These are phyloP conservation scores for Anisodus tanguticus DNA, from an alignment of 257 asterid species.

Conservation along the genomic window DNA sequence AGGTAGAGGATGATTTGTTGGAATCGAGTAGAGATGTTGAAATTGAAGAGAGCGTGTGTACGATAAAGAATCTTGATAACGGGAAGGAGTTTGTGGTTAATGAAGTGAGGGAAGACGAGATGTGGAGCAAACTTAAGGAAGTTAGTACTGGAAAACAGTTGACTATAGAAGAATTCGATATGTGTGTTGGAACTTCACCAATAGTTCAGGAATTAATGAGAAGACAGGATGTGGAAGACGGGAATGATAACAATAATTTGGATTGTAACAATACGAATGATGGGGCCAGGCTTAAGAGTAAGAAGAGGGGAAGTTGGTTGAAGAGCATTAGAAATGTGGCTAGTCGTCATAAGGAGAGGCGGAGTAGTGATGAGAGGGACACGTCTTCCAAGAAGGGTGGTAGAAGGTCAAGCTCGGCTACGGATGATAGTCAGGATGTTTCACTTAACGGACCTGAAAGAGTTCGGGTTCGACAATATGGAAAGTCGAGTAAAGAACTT, in stretches of 20 bases:
- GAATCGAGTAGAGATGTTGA: slow-evolving; percentile 36
- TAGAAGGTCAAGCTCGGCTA: slow-evolving; percentile 95
- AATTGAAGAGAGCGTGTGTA: slow-evolving; percentile 56
- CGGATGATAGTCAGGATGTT: slow-evolving; percentile 94
- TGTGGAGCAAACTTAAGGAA: slow-evolving; percentile 93
- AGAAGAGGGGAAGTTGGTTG: slow-evolving; percentile 83
- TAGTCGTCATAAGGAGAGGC: slow-evolving; percentile 69
- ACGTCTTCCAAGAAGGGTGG: slow-evolving; percentile 96
- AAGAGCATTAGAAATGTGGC: slow-evolving; percentile 80
- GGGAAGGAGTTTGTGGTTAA: slow-evolving; percentile 96
- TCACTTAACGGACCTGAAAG: slow-evolving; percentile 84
- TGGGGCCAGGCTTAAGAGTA: slow-evolving; percentile 60
- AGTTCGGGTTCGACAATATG: slow-evolving; percentile 83
- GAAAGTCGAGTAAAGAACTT: slow-evolving; percentile 85
- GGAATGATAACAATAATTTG: slow-evolving; percentile 54
- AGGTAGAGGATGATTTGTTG: slow-evolving; percentile 20
- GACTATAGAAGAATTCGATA: slow-evolving; percentile 89
- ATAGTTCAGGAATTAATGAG: slow-evolving; percentile 97
- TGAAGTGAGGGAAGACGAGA: slow-evolving; percentile 92
- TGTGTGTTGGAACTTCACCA: slow-evolving; percentile 97
- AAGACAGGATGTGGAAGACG: slow-evolving; percentile 86
- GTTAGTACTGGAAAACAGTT: slow-evolving; percentile 87
- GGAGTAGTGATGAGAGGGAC: slow-evolving; percentile 95
- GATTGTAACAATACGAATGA: slow-evolving; percentile 57
- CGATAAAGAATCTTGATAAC: slow-evolving; percentile 87